phyloP scores from a whole-genome alignment of 106 monocot species.

The Allium sativum region DNA sequence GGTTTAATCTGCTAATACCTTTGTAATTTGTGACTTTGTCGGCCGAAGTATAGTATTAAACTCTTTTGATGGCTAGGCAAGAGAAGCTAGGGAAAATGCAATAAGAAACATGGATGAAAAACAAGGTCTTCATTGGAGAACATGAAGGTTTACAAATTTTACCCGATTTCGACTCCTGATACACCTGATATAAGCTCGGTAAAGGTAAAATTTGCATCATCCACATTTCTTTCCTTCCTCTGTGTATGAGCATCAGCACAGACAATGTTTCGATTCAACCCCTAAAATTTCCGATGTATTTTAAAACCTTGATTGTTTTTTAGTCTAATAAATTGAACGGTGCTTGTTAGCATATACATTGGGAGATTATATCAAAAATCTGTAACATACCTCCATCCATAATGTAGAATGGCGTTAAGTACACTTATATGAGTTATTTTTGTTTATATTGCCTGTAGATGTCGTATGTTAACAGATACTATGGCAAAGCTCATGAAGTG shows the following conservation, averaged over 20 bases:
- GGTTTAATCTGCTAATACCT: not conserved
- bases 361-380: not conserved
- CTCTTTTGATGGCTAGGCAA: too few relatives aligned
- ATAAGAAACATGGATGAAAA: conserved; percentile 70
- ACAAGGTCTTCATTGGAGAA: conserved; percentile 65
- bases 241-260: too few relatives aligned
- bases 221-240: too few relatives aligned
- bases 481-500: too few relatives aligned
- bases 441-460: conserved; percentile 30
- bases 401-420: not conserved
- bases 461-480: conserved; percentile 57
- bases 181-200: conserved; percentile 73
- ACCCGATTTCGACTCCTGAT: conserved; percentile 61
- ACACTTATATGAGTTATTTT: not conserved
- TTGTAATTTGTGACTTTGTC: too few relatives aligned
- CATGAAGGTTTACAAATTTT: conserved; percentile 86
- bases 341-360: too few relatives aligned
- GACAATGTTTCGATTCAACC: too few relatives aligned
- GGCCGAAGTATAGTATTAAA: too few relatives aligned
- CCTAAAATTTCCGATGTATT: not conserved
- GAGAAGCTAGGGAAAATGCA: conserved; percentile 67
- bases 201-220: conserved; percentile 65
- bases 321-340: too few relatives aligned
- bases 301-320: too few relatives aligned
- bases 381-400: too few relatives aligned